Percentiles rank a stretch among this genome's conserved stretches.
phyloP scores from a whole-genome alignment of 257 asterid species.

The Fraxinus americana region DNA sequence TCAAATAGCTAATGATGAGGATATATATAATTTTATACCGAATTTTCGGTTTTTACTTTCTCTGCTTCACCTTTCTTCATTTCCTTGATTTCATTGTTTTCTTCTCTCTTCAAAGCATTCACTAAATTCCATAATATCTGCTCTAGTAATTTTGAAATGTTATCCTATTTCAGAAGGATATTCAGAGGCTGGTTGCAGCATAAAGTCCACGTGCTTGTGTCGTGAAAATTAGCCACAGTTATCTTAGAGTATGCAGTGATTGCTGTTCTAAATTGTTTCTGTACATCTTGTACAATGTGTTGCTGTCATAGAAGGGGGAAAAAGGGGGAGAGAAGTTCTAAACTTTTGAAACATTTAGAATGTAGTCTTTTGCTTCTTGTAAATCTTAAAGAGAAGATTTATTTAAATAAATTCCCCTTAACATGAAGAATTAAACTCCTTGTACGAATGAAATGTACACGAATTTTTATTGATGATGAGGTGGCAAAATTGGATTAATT shows the following conservation, averaged over 20 bases:
- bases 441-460: too few relatives aligned
- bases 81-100: neutral
- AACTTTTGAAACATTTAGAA: too few relatives aligned
- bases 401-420: too few relatives aligned
- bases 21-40: neutral
- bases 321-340: too few relatives aligned
- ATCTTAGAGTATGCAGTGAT: neutral
- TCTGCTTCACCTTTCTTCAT: neutral
- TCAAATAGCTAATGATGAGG: neutral
- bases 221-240: neutral
- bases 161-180: constrained; percentile 57
- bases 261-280: neutral
- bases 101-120: neutral
- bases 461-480: too few relatives aligned
- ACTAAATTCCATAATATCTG: neutral
- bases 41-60: neutral
- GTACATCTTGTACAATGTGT: neutral
- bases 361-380: too few relatives aligned
- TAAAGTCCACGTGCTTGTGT: constrained; percentile 17
- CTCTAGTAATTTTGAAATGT: neutral
- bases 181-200: constrained; percentile 64
- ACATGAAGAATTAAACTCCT: too few relatives aligned
- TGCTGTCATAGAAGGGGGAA: neutral
- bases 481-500: too few relatives aligned
- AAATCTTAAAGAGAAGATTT: too few relatives aligned